Evolutionary conservation across 495 filamentous ascomycete species (phyloP), one percentile per base, ranked within the genome.

Genomic region (Sordaria brevicollis): DNA sequence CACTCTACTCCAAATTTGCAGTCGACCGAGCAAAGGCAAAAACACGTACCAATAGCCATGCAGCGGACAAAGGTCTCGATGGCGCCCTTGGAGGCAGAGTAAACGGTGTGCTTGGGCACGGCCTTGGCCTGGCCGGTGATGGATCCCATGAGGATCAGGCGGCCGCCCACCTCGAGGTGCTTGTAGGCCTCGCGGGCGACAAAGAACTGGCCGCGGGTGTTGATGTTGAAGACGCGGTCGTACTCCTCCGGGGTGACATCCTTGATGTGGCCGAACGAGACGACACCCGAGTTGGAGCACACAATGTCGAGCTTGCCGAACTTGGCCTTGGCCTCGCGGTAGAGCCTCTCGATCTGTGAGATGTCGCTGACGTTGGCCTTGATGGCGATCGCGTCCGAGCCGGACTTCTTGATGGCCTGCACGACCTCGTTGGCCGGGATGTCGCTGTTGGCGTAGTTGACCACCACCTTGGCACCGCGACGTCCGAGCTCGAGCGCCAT

Each of bases 121-220:
- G 80, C 86, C 78, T 87, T 86, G 71, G 84, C 85, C 81, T 87
- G 83, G 35, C 86, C 87, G 29, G 88, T 89, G 80, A 89, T 90
- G 77, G 85, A 87, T 25, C 86, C 86, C 81, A 85, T 90, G 9
- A 89, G 77, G 72, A 90, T 86, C 75, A 90, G 83, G 73, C 88
- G 83, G 67, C 88, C 89, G 54, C 87, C 87, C 49, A 86, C 81
- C 71, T 81, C 79, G 76, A 88, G 81, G 78, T 90, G 82, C 79
- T 85, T 86, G 78, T 88, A 88, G 7, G 86, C 89, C 79, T 90
- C 85, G 76, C 89, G 87, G 67, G 88, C 89, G 65, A 92, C 89
- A 82, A 94, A 93, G 85, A 93, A 94, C 79, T 94, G 92, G 2
- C 87, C 92, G 2, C 90, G 86, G 5, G 86, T 86, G 81, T 96